Conservation (phyloP, 2,329 filamentous ascomycete species). For the Huntiella savannae region DNA sequence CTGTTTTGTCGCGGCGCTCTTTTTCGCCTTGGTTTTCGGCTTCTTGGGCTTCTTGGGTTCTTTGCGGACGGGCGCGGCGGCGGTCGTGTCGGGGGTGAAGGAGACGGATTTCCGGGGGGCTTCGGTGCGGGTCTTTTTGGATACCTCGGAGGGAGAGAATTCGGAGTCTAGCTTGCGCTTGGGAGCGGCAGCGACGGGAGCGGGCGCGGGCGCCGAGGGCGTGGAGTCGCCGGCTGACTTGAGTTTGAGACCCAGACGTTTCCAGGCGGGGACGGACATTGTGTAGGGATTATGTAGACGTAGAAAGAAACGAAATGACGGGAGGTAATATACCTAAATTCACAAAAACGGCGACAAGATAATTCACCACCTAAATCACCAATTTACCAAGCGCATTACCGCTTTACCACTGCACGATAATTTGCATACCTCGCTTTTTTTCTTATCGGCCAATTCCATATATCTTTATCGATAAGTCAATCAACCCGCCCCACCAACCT, state of each 20-base stretch:
- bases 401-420: too few relatives aligned
- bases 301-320: neutral
- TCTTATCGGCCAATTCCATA: too few relatives aligned
- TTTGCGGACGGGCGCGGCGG: constrained; percentile 14
- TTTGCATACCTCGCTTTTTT: too few relatives aligned
- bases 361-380: too few relatives aligned
- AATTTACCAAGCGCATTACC: too few relatives aligned
- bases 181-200: constrained; percentile 14
- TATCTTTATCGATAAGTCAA: neutral
- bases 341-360: too few relatives aligned
- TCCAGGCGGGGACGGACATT: constrained; percentile 37
- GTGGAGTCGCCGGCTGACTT: constrained; percentile 22
- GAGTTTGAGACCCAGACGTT: constrained; percentile 44
- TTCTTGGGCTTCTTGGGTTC: constrained; percentile 19
- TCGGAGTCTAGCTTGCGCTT: constrained; percentile 19
- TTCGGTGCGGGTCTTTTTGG: constrained; percentile 12
- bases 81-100: constrained; percentile 24
- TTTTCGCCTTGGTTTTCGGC: constrained; percentile 19
- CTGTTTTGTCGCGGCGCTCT: constrained; percentile 20
- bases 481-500: neutral
- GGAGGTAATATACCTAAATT: too few relatives aligned
- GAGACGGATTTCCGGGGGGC: constrained; percentile 27
- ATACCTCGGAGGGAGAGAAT: constrained; percentile 5
- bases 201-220: constrained; percentile 16
- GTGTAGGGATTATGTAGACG: constrained; percentile 18